Evolutionary conservation across 148 eudicot genomes (phyloP).

Genomic region (Limonium bicolor): DNA sequence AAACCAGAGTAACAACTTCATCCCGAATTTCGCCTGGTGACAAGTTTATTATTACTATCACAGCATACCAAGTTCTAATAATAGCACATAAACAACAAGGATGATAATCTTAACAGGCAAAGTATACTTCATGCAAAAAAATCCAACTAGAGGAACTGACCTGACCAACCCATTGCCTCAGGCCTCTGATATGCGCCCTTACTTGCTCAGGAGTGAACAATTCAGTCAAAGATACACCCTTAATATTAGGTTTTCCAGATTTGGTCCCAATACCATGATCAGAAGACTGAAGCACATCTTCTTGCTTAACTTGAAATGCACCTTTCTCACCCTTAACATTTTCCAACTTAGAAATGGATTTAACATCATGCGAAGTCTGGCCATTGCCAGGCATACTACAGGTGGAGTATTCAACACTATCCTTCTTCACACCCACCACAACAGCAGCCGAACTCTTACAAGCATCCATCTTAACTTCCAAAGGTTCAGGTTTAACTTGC

Average conservation of each 20-base stretch:
- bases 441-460: conserved; percentile 18
- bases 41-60: no score
- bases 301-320: conserved; percentile 22
- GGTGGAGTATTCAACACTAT: conserved; percentile 18
- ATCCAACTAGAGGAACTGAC: no score
- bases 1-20: no score
- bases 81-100: no score
- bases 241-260: conserved; percentile 81
- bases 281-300: conserved; percentile 23
- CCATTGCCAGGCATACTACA: conserved; percentile 26
- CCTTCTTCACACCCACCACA: conserved; percentile 19
- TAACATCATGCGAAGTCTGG: conserved; percentile 8
- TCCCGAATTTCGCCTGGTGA: no score
- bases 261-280: conserved; percentile 45
- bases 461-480: conserved; percentile 40
- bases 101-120: no score
- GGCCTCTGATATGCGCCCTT: conserved; percentile 71
- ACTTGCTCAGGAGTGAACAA: conserved; percentile 89
- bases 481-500: conserved; percentile 34
- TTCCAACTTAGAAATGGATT: conserved; percentile 27
- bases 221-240: conserved; percentile 91
- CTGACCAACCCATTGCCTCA: conserved; percentile 99
- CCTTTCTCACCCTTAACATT: conserved; percentile 33
- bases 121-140: no score
- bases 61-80: no score